Conservation (phyloP, 208 protist genomes). For the Trypanosoma melophagium region DNA sequence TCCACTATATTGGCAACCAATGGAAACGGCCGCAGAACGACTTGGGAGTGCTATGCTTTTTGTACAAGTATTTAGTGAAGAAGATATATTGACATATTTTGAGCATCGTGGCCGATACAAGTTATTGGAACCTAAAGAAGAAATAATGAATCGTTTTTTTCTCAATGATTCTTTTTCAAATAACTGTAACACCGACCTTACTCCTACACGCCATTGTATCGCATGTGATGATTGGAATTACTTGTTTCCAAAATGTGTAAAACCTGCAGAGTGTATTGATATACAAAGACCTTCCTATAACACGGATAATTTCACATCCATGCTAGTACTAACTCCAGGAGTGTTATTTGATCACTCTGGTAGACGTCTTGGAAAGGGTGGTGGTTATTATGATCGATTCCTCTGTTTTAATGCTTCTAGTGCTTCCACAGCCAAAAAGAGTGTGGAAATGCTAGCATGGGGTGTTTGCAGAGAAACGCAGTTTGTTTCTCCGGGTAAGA, state of each 20-base stretch:
- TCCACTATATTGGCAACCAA: not conserved
- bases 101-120: slow-evolving; percentile 37
- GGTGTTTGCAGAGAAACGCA: slow-evolving; percentile 21
- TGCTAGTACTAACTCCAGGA: slow-evolving; percentile 69
- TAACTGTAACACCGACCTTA: not conserved
- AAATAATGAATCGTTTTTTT: slow-evolving; percentile 30
- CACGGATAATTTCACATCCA: not conserved
- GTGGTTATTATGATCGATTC: slow-evolving; percentile 89
- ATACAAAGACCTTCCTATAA: not conserved
- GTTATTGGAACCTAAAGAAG: slow-evolving; percentile 43
- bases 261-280: slow-evolving; percentile 32
- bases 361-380: slow-evolving; percentile 78
- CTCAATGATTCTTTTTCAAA: slow-evolving; percentile 6
- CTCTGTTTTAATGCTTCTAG: slow-evolving; percentile 33
- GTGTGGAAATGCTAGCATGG: slow-evolving; percentile 7
- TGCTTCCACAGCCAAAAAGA: not conserved
- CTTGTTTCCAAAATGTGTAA: slow-evolving; percentile 35
- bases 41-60: slow-evolving; percentile 56
- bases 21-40: slow-evolving; percentile 7
- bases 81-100: slow-evolving; percentile 46
- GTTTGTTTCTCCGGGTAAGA: not conserved
- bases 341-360: slow-evolving; percentile 59
- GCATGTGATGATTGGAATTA: slow-evolving; percentile 36
- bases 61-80: slow-evolving; percentile 56
- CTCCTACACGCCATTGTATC: slow-evolving; percentile 30